These are phyloP conservation scores for Macrophomina tecta DNA, from an alignment of 2,329 filamentous ascomycete species.

Conservation along the genomic window DNA sequence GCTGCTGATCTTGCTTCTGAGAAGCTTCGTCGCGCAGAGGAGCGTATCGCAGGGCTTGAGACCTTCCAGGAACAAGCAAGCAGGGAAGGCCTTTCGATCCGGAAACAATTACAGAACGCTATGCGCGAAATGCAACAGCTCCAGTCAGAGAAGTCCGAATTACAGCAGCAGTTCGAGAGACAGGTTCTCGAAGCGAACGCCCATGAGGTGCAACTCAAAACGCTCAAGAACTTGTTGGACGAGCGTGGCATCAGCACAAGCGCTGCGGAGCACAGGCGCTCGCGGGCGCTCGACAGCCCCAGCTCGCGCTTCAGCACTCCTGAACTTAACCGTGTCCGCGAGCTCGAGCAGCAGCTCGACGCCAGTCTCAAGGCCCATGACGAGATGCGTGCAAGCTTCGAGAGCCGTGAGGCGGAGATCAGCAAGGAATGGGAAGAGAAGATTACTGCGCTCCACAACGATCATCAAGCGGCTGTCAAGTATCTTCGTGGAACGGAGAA, in stretches of 20 bases:
- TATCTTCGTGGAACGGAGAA: conserved; percentile 99
- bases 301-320: conserved; percentile 77
- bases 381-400: conserved; percentile 79
- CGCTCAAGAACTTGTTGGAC: conserved; percentile 87
- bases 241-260: conserved; percentile 78
- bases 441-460: conserved; percentile 89
- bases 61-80: conserved; percentile 97
- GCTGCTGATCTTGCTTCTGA: conserved; percentile 87
- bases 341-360: conserved; percentile 87
- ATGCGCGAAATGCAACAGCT: conserved; percentile 84
- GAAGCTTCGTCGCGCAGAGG: conserved; percentile 89
- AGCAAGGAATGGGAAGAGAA: conserved; percentile 91
- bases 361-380: conserved; percentile 80
- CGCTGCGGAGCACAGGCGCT: conserved; percentile 72
- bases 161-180: conserved; percentile 80
- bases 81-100: conserved; percentile 86
- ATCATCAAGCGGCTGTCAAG: conserved; percentile 96
- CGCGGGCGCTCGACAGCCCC: conserved; percentile 74
- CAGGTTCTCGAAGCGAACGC: conserved; percentile 96
- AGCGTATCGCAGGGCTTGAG: conserved; percentile 94
- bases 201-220: conserved; percentile 87
- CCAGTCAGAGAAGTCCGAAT: conserved; percentile 78
- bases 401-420: conserved; percentile 82
- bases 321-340: conserved; percentile 77
- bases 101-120: conserved; percentile 85